Evolutionary conservation across 345 rosid genomes (phyloP).

Genomic region (Carallia brachiata): DNA sequence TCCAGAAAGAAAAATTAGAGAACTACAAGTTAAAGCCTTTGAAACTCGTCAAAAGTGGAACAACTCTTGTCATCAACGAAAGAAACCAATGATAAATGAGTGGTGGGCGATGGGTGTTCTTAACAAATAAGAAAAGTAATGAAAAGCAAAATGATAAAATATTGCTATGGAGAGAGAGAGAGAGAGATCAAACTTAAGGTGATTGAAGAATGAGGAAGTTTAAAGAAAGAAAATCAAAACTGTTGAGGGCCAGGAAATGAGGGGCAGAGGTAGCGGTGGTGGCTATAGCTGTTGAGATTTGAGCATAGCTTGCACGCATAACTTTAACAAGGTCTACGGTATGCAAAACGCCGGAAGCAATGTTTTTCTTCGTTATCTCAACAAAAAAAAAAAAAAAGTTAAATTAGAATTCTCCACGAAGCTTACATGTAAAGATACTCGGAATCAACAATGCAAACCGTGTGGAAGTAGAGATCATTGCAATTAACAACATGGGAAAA

Average conservation of each 20-base stretch:
- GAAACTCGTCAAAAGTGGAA: constrained; percentile 8
- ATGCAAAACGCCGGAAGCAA: constrained; percentile 54
- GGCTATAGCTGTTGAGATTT: constrained; percentile 7
- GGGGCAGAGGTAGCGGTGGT: constrained; percentile 5
- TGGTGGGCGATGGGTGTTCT: constrained; percentile 3
- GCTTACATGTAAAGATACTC: no score
- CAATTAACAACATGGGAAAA: no score
- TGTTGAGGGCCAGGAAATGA: constrained; percentile 43
- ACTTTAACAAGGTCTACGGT: constrained; percentile 35
- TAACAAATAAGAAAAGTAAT: constrained; percentile 16
- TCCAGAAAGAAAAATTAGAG: constrained; percentile 5
- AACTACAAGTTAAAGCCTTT: constrained; percentile 10
- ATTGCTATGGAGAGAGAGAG: constrained; percentile 5
- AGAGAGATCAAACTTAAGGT: constrained; percentile 22
- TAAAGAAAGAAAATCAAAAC: constrained; percentile 60
- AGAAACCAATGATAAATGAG: constrained; percentile 2
- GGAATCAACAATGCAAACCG: no score
- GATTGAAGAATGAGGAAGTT: constrained; percentile 54
- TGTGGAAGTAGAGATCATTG: no score
- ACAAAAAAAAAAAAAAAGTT: background rate
- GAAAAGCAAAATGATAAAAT: background rate
- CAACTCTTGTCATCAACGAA: background rate
- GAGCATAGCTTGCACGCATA: constrained; percentile 88
- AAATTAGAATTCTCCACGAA: no score
- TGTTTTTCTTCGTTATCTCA: no score